These are phyloP conservation scores for Schizophyllum amplum DNA, from an alignment of 1,284 basidiomycete genomes.

Conservation along the genomic window DNA sequence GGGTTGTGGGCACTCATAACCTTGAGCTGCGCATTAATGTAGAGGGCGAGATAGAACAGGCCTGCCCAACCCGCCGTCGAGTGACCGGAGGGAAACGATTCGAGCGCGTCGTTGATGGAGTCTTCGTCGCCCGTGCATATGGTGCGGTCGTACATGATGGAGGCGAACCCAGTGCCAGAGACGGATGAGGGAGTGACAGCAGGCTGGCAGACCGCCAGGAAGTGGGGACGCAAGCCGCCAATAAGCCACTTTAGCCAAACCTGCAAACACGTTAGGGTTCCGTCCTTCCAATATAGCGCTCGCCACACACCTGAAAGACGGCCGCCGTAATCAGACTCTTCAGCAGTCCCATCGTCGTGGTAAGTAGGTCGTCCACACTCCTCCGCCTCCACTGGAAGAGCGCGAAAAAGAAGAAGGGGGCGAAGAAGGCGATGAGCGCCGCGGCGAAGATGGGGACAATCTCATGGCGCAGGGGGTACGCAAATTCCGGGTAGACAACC, in stretches of 20 bases:
- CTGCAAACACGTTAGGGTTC: constrained; percentile 26
- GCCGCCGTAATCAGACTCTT: constrained; percentile 34
- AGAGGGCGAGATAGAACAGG: constrained; percentile 44
- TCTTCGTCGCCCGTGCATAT: constrained; percentile 46
- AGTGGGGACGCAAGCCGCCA: constrained; percentile 43
- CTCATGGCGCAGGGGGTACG: constrained; percentile 39
- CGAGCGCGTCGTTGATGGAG: constrained; percentile 44
- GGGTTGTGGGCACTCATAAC: constrained; percentile 45
- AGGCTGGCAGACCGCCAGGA: constrained; percentile 42
- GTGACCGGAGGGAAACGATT: constrained; percentile 42
- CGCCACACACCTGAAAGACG: constrained; percentile 16
- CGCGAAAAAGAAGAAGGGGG: constrained; percentile 44
- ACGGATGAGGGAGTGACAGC: constrained; percentile 25
- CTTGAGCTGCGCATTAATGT: constrained; percentile 52
- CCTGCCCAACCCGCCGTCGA: constrained; percentile 43
- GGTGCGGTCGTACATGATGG: constrained; percentile 39
- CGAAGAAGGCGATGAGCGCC: constrained; percentile 44
- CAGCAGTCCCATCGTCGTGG: constrained; percentile 44
- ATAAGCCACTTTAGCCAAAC: constrained; percentile 52
- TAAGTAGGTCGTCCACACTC: constrained; percentile 37
- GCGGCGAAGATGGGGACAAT: constrained; percentile 46
- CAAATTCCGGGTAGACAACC: constrained; percentile 30
- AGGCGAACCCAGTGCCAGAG: constrained; percentile 35
- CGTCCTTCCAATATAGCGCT: constrained; percentile 7
- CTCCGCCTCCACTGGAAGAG: constrained; percentile 38